Base-by-base conservation (phyloP, 495 filamentous ascomycete genomes). In the Pseudomonodictys pantanalensis region DNA sequence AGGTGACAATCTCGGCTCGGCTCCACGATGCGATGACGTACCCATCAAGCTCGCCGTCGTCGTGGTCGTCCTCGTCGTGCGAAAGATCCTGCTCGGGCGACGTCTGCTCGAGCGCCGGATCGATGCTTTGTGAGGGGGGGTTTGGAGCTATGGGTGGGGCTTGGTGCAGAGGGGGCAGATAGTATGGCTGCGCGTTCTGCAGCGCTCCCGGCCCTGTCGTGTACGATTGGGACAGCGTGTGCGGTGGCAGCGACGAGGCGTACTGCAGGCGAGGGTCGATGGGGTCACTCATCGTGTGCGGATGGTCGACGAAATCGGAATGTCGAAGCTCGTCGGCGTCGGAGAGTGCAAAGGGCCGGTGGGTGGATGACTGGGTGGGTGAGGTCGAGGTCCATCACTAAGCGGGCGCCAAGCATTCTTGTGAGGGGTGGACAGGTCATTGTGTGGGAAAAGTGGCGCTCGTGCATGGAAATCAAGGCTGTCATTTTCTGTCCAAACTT, bases 211-310 rank as follows among this genome's bases (percentile, higher is more conserved):
- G 38, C 51, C 33, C 56, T 9, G 49, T 17, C 26, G 62, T 20
- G 55, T 65, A 65, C 41, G 49, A 33, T 45, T 50, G 62, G 10
- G 56, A 32, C 5, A 57, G 30, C 3, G 52, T 47, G 22, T 47
- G 52, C 30, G 49, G 55, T 30, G 55, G 56, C 22, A 53, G 46
- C 24, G 56, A 52, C n/a, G 42, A 23, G n/a, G 29, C 43, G 52
- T 62, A 56, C 38, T 61, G 58, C 43, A 65, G 56, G n/a, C 61
- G 47, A 3, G 62, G 62, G 38, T 65, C 62, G 8, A 65, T 65
- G 11, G 56, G 50, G 29, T 60, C 51, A 20, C 41, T 18, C 48
- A 55, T 55, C 25, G 10, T 41, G 3, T 2, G 47, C 22, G 7
- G 17, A 33, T 56, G 22, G 43, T 47, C 15, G 46, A 35, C 26